These are phyloP conservation scores for Exutisphaerella laricina DNA, from an alignment of 2,329 filamentous ascomycete species.

Conservation along the genomic window DNA sequence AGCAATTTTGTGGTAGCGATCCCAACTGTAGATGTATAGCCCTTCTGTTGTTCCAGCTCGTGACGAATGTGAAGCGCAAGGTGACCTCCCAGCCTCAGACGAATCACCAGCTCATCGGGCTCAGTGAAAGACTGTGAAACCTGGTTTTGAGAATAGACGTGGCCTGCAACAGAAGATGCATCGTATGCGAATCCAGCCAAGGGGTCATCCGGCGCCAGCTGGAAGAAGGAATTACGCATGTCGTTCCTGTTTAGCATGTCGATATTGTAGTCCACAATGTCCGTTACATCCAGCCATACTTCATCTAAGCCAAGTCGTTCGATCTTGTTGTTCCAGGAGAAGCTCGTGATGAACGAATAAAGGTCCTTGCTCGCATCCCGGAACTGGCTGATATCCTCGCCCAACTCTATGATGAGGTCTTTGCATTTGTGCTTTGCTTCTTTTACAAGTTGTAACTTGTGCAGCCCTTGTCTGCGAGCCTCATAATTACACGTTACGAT, in stretches of 20 bases:
- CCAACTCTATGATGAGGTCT: constrained; percentile 76
- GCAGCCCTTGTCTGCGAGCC: constrained; percentile 63
- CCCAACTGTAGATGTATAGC: constrained; percentile 83
- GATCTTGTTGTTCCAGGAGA: constrained; percentile 71
- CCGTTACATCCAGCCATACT: constrained; percentile 73
- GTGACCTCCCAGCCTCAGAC: constrained; percentile 73
- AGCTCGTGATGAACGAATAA: constrained; percentile 64
- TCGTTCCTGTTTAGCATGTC: constrained; percentile 62
- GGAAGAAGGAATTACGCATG: constrained; percentile 69
- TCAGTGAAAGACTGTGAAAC: constrained; percentile 1
- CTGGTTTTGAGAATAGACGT: constrained; percentile 47
- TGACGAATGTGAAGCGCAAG: constrained; percentile 68
- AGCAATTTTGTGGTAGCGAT: constrained; percentile 83
- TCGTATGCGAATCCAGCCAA: constrained; percentile 77
- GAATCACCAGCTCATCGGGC: constrained; percentile 37
- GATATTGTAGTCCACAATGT: constrained; percentile 78
- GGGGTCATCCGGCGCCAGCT: constrained; percentile 65
- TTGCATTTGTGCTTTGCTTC: constrained; percentile 78
- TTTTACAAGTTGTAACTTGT: constrained; percentile 78
- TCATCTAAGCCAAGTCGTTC: constrained; percentile 90
- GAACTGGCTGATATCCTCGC: constrained; percentile 80
- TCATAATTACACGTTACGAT: constrained; percentile 91
- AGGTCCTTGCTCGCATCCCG: constrained; percentile 78
- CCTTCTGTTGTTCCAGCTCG: constrained; percentile 66
- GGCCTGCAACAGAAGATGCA: constrained; percentile 61